phyloP scores from a whole-genome alignment of 1,139 yeast genomes.

The Scheffersomyces segobiensis region DNA sequence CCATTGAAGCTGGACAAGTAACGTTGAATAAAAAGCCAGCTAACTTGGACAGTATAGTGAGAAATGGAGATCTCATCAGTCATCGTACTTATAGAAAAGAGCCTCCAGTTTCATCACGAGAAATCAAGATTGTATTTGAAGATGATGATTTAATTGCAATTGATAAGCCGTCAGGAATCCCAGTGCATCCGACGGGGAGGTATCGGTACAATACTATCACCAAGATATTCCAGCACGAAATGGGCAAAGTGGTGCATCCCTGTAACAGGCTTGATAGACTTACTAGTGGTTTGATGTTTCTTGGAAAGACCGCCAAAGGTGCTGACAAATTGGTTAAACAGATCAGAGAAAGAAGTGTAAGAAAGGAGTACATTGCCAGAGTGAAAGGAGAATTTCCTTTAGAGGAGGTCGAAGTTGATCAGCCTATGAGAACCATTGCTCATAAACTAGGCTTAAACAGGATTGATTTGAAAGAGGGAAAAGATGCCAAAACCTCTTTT shows the following conservation, averaged over 20 bases:
- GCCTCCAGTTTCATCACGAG: constrained; percentile 78
- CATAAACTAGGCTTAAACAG: constrained; percentile 80
- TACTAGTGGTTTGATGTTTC: constrained; percentile 92
- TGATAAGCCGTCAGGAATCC: constrained; percentile 93
- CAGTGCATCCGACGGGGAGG: constrained; percentile 96
- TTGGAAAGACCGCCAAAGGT: constrained; percentile 80
- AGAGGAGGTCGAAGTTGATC: constrained; percentile 50
- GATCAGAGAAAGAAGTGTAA: constrained; percentile 71
- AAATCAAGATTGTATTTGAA: constrained; percentile 73
- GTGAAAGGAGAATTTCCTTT: constrained; percentile 84
- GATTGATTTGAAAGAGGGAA: constrained; percentile 65
- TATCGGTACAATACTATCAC: constrained; percentile 85
- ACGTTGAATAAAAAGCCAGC: constrained; percentile 69
- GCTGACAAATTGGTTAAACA: constrained; percentile 78
- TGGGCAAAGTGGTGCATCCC: constrained; percentile 70
- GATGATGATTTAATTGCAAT: constrained; percentile 80
- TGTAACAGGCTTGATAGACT: constrained; percentile 89
- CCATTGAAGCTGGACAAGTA: constrained; percentile 75
- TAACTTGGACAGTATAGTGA: constrained; percentile 59
- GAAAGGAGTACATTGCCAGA: constrained; percentile 82
- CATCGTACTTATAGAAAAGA: constrained; percentile 90
- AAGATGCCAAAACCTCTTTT: constrained; percentile 59
- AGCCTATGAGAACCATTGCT: constrained; percentile 70
- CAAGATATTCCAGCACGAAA: constrained; percentile 72
- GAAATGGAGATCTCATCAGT: constrained; percentile 81